Evolutionary conservation across 768 basidiomycete genomes (phyloP).

Genomic region (Porphyrellus cyaneotinctus): DNA sequence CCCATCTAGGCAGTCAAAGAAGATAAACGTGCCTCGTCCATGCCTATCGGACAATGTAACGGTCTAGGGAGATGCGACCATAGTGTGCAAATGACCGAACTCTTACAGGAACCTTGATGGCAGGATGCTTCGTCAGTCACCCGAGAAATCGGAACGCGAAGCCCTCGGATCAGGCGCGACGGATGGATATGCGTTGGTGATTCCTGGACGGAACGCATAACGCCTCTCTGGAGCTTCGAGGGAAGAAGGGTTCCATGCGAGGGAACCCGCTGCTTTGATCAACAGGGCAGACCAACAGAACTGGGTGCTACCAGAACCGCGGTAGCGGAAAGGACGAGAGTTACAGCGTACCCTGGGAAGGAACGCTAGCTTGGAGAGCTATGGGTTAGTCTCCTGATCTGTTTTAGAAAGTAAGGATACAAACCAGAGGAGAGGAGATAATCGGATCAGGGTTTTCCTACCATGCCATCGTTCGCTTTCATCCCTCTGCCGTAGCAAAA

Average conservation of each 20-base stretch:
- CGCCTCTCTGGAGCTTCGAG: background rate
- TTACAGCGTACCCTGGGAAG: background rate
- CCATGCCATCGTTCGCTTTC: background rate
- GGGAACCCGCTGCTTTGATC: background rate
- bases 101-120: constrained; percentile 5
- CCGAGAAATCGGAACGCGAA: constrained; percentile 8
- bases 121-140: background rate
- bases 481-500: background rate
- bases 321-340: background rate
- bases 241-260: background rate
- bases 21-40: background rate
- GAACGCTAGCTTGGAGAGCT: constrained; percentile 1
- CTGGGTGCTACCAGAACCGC: background rate
- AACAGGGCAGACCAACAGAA: background rate
- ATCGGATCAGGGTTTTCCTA: constrained; percentile 7
- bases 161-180: constrained; percentile 19
- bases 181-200: background rate
- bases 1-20: background rate
- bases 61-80: background rate
- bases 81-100: no score
- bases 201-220: constrained; percentile 6
- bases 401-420: constrained; percentile 7
- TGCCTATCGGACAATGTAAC: no score
- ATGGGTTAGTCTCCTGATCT: background rate
- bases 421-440: constrained; percentile 4